Percentiles rank a stretch among this genome's conserved stretches.
Evolutionary conservation across 108 stramenopile genomes (phyloP).

Genomic region (Nitzschia inconspicua): DNA sequence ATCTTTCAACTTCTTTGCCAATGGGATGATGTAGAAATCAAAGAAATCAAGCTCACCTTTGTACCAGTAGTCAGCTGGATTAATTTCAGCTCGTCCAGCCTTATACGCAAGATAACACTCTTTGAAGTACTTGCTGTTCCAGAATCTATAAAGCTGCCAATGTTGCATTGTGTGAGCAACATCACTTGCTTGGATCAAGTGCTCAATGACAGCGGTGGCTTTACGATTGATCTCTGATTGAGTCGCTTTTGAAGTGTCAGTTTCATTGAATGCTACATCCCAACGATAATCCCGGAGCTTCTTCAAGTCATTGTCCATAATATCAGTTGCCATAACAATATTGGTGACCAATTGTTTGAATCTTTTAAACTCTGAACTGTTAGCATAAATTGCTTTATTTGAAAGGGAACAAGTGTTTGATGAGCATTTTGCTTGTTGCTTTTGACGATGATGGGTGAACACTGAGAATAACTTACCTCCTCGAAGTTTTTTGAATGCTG

Average conservation of each 20-base stretch:
- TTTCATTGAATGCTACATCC: conserved; percentile 13
- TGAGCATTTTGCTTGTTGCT: too few species aligned
- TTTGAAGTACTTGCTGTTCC: conserved; percentile 42
- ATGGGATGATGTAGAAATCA: too few species aligned
- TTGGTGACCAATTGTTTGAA: conserved; percentile 17
- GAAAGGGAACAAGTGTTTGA: too few species aligned
- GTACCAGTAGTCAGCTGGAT: conserved; percentile 47
- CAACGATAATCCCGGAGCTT: conserved; percentile 23
- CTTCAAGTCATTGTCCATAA: conserved; percentile 22
- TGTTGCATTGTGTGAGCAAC: conserved; percentile 59
- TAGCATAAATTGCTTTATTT: too few species aligned
- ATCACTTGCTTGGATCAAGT: conserved; percentile 50
- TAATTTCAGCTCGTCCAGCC: conserved; percentile 23
- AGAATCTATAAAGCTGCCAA: conserved; percentile 47
- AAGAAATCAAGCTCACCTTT: too few species aligned
- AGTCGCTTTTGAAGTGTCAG: not conserved
- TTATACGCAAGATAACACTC: conserved; percentile 39
- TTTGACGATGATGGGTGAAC: too few species aligned
- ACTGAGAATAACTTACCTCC: not conserved
- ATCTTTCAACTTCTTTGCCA: too few species aligned
- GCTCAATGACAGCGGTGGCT: conserved; percentile 42
- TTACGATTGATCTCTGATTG: conserved; percentile 14
- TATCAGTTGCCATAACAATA: conserved; percentile 17
- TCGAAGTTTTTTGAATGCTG: conserved; percentile 25
- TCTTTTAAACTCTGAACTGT: conserved; percentile 7